Base-by-base conservation (phyloP, 306 rosid species). In the Chamaecrista fasciculata region DNA sequence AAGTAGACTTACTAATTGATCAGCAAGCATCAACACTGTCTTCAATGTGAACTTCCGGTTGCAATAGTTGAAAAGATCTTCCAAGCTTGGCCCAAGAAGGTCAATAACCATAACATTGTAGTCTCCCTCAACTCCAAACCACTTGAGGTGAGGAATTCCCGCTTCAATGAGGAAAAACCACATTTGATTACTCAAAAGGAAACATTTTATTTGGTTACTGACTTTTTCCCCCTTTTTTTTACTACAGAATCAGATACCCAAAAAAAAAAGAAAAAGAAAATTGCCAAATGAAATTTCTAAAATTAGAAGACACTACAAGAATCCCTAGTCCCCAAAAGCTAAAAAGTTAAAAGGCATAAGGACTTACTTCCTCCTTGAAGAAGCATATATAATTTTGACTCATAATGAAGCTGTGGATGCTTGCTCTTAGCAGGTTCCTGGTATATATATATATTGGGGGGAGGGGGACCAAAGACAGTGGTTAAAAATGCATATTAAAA, bases 371-470 rank as follows among this genome's bases (percentile, higher is more conserved):
- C 99, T 89, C 99, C 99, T 87, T 95, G 99, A 81, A 95, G 95
- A 87, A 95, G 89, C 97, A 91, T 84, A 63, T 95, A 95, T 86
- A 95, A 76, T 77, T 95, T 95, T 66, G 99, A 95, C 80, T 95
- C 99, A 87, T 95, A 95, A 79, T 91, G 97, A 76, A 95, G 99
- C 85, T 95, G 99, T 19, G 99, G 99, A 79, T 95, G 97, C 81
- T 85, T 91, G 81, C 91, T 95, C 90, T 89, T 95, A 70, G 69
- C 94, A 76, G 96, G 82, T 82, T 95, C 99, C 99, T 95, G 84
- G n/a, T n/a, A n/a, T n/a, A n/a, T n/a, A n/a, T n/a, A n/a, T n/a
- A n/a, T n/a, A n/a, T n/a, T n/a, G n/a, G 2, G 36, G 60, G 51
- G 18, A 34, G 48, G 10, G 8, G 37, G 34, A 33, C 40, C 51